These are phyloP conservation scores for Flaveria brownii DNA, from an alignment of 129 eudicot species.

Conservation along the genomic window DNA sequence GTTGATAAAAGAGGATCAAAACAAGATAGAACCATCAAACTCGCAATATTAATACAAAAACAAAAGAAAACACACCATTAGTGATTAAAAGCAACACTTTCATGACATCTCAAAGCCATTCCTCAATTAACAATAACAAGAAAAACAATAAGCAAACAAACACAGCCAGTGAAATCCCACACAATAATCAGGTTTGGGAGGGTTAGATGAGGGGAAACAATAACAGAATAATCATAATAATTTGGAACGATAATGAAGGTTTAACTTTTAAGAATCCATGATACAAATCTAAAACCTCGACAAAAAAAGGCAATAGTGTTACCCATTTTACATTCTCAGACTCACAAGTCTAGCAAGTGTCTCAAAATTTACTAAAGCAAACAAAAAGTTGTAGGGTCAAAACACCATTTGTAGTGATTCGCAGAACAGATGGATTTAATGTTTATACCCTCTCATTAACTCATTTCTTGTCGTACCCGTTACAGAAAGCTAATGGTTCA, in stretches of 20 bases:
- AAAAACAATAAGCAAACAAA: not conserved
- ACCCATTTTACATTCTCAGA: constrained; percentile 14
- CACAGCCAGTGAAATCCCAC: too few species aligned
- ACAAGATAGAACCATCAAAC: not conserved
- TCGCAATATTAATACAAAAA: not conserved
- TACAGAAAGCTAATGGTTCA: constrained; percentile 17
- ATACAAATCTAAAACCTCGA: not conserved
- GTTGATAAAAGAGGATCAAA: not conserved
- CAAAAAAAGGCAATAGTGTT: not conserved
- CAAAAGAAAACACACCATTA: not conserved
- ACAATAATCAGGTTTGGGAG: too few species aligned
- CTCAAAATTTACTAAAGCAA: constrained; percentile 17
- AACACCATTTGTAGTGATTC: constrained; percentile 14
- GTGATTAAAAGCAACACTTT: not conserved
- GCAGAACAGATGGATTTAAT: not conserved
- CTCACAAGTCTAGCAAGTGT: constrained; percentile 15
- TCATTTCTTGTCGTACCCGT: not conserved
- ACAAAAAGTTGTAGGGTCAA: constrained; percentile 13
- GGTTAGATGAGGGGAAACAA: too few species aligned
- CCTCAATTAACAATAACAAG: not conserved
- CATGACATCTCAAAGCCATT: not conserved
- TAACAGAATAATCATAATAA: not conserved
- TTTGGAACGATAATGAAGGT: not conserved
- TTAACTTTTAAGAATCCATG: constrained; percentile 3
- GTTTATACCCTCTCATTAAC: constrained; percentile 14